Conservation (phyloP, 75 land plant genomes). For the Isoetes taiwanensis region DNA sequence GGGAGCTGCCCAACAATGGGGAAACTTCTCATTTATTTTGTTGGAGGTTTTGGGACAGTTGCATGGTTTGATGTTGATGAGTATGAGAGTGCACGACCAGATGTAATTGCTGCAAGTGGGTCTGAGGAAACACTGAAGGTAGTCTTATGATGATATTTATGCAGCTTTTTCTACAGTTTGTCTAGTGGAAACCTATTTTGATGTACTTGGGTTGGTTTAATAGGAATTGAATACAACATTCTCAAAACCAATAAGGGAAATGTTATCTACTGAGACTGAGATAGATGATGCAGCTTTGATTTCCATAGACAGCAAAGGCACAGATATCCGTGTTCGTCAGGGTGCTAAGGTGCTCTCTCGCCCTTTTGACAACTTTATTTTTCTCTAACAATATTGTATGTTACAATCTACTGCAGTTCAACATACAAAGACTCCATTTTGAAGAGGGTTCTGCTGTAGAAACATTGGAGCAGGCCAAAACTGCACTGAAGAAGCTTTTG, state of each 20-base stretch:
- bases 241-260: conserved; percentile 67
- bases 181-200: not conserved
- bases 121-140: conserved; percentile 78
- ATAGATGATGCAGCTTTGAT: conserved; percentile 92
- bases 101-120: conserved; percentile 86
- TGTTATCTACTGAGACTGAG: conserved; percentile 56
- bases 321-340: conserved; percentile 83
- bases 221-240: conserved; percentile 73
- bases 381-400: not conserved
- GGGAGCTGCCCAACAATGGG: conserved; percentile 96
- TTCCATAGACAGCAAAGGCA: conserved; percentile 91
- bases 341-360: conserved; percentile 63
- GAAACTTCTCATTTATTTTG: conserved; percentile 86
- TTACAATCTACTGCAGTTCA: conserved; percentile 44
- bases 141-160: not conserved
- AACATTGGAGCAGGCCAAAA: conserved; percentile 69
- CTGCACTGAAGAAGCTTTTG: conserved; percentile 14
- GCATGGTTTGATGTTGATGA: conserved; percentile 96
- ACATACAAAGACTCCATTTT: conserved; percentile 74
- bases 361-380: not conserved
- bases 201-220: not conserved
- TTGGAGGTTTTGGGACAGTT: conserved; percentile 96
- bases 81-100: conserved; percentile 61
- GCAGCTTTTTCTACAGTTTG: not conserved
- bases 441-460: conserved; percentile 53